Conservation (phyloP, 768 basidiomycete species). For the Suillus subalutaceus region DNA sequence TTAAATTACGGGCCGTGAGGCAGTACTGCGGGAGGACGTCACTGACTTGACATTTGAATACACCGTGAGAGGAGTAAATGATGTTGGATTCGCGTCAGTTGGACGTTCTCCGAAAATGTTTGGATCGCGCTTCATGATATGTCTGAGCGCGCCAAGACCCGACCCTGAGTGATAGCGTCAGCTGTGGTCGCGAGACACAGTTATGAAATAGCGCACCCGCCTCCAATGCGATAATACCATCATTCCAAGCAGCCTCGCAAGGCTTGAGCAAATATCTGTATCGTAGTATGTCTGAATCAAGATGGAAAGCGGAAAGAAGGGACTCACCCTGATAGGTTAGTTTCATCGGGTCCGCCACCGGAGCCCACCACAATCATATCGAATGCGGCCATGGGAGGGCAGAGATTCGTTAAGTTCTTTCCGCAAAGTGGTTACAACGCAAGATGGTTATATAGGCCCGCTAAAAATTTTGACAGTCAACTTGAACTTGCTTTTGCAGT, state of each 20-base stretch:
- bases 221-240: slow-evolving; percentile 84
- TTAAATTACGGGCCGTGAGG: background rate
- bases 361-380: slow-evolving; percentile 79
- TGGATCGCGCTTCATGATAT: slow-evolving; percentile 60
- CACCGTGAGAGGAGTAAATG: slow-evolving; percentile 26
- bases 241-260: slow-evolving; percentile 63
- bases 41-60: slow-evolving; percentile 39
- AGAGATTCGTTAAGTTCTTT: slow-evolving; percentile 2
- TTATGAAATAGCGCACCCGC: slow-evolving; percentile 58
- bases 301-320: slow-evolving; percentile 18
- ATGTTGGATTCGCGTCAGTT: slow-evolving; percentile 16
- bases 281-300: slow-evolving; percentile 1
- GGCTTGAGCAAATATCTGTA: slow-evolving; percentile 89
- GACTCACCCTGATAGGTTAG: slow-evolving; percentile 83
- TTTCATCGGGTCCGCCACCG: slow-evolving; percentile 90
- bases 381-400: slow-evolving; percentile 51
- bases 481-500: slow-evolving; percentile 11
- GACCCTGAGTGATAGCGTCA: slow-evolving; percentile 58
- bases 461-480: slow-evolving; percentile 8
- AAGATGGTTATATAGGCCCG: slow-evolving; percentile 14
- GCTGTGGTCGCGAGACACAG: slow-evolving; percentile 1
- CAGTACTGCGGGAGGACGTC: background rate
- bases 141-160: slow-evolving; percentile 76
- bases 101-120: slow-evolving; percentile 47
- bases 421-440: background rate